Conservation (phyloP, 116 monocot species). For the Trichopus zeylanicus region DNA sequence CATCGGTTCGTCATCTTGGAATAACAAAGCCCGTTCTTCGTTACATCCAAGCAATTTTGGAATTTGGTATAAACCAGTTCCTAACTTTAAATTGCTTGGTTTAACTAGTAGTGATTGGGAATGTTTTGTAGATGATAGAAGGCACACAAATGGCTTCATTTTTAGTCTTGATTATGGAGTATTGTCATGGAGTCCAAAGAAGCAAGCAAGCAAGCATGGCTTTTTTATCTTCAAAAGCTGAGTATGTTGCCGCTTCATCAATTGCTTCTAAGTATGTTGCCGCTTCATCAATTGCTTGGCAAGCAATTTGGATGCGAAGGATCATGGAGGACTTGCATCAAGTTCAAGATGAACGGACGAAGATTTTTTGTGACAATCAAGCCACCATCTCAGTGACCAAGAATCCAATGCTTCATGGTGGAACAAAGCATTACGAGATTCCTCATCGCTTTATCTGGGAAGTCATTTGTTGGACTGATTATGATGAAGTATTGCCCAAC, state of each 20-base stretch:
- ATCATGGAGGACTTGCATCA: slow-evolving; percentile 5
- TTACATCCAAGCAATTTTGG: slow-evolving; percentile 9
- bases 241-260: background rate
- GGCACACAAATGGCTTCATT: background rate
- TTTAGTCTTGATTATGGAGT: background rate
- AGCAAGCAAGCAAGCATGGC: slow-evolving; percentile 3
- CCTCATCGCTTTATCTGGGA: slow-evolving; percentile 4
- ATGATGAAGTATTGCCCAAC: slow-evolving; percentile 2
- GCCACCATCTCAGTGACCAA: background rate
- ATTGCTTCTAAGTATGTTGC: too few relatives aligned
- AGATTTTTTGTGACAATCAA: slow-evolving; percentile 14
- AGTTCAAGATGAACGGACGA: background rate
- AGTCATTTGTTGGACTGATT: background rate
- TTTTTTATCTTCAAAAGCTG: slow-evolving; percentile 3
- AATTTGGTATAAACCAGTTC: slow-evolving; percentile 8
- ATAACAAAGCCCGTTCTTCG: slow-evolving; percentile 4
- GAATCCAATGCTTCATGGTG: slow-evolving; percentile 8
- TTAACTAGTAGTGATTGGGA: slow-evolving; percentile 6
- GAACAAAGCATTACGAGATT: slow-evolving; percentile 8
- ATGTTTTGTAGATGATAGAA: slow-evolving; percentile 2
- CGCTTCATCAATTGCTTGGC: background rate
- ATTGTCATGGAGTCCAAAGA: slow-evolving; percentile 8
- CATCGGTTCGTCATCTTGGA: background rate
- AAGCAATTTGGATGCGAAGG: slow-evolving; percentile 11
- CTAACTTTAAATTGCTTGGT: slow-evolving; percentile 4